Base-by-base conservation (phyloP, 2,329 filamentous ascomycete genomes). In the Trichoderma breve region DNA sequence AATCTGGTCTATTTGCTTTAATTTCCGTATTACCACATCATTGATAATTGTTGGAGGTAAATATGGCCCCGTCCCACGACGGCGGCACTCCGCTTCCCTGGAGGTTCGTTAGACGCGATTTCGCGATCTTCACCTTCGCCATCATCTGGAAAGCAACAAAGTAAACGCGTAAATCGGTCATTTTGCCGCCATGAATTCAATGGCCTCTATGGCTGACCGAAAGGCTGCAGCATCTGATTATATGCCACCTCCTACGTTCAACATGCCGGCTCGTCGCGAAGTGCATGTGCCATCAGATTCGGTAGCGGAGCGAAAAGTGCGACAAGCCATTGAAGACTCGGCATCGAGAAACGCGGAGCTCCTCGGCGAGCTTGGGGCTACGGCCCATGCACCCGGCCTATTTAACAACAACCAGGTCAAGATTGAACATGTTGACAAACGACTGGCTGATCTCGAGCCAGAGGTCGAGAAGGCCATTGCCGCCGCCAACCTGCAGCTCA, bases 251-350 rank as follows among this genome's bases (percentile, higher is more conserved):
- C 60, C 36, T 57, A 18, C 47, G 11, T 26, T 30, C 68, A 63
- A 64, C 43, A 53, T 57, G 58, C 36, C 66, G 39, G 51, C 39
- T 53, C 55, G 8, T 7, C 51, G 4, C 26, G 43, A 53, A 51
- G 21, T 18, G 12, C 34, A 32, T 47, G 9, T 24, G 11, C 55
- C 63, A 26, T 58, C 61, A 24, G 63, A 71, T 62, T 43, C 70
- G 11, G 51, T 21, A 11, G 70, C 70, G 3, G 70, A 71, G 15
- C 62, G 70, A 34, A 60, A 24, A 55, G 70, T 71, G 15, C 70
- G 70, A 36, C 62, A 76, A 77, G 30, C 76, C 80, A 1, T 85
- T 84, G 66, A 70, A 34, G 34, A 18, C 6, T 43, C 72, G 14
- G 72, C 70, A 24, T 67, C 70, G 21, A 63, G 36, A 32, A 66